phyloP scores from a whole-genome alignment of 1,284 basidiomycete species.

The Irpex lacteus region DNA sequence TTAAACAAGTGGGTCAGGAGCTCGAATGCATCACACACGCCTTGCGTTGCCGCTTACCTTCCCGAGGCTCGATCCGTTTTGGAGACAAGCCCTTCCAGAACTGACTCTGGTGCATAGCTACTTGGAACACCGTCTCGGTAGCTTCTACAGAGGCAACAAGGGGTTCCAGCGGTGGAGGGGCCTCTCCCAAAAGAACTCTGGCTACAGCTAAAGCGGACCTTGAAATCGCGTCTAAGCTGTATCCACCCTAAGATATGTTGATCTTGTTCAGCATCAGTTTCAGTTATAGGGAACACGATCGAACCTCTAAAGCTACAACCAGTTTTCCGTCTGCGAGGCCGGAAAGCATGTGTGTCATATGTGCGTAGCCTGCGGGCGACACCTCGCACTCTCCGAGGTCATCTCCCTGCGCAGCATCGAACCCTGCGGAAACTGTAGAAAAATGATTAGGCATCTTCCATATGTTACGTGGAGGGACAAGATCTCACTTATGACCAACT shows the following conservation, averaged over 20 bases:
- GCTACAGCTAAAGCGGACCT: slow-evolving; percentile 86
- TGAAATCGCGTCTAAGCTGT: slow-evolving; percentile 90
- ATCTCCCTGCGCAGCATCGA: slow-evolving; percentile 95
- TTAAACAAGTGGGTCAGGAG: background rate
- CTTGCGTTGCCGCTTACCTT: slow-evolving; percentile 42
- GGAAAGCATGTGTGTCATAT: slow-evolving; percentile 97
- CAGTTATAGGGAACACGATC: slow-evolving; percentile 10
- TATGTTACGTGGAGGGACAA: background rate
- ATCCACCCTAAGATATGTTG: slow-evolving; percentile 72
- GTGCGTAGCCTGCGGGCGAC: slow-evolving; percentile 92
- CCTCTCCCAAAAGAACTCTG: slow-evolving; percentile 81
- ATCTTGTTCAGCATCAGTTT: background rate
- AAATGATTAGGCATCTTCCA: background rate
- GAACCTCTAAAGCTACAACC: slow-evolving; percentile 91
- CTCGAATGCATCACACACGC: background rate
- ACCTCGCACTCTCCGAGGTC: slow-evolving; percentile 89
- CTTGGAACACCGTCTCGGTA: slow-evolving; percentile 85
- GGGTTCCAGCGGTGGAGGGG: slow-evolving; percentile 71
- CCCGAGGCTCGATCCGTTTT: slow-evolving; percentile 74
- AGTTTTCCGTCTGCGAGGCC: slow-evolving; percentile 88
- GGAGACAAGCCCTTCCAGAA: slow-evolving; percentile 89
- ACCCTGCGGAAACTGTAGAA: slow-evolving; percentile 88
- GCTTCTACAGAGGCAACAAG: slow-evolving; percentile 75
- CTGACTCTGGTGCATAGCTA: slow-evolving; percentile 82
- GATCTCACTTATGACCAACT: slow-evolving; percentile 88